These are phyloP conservation scores for Fusarium compactum DNA, from an alignment of 2,329 filamentous ascomycete genomes.

Conservation along the genomic window DNA sequence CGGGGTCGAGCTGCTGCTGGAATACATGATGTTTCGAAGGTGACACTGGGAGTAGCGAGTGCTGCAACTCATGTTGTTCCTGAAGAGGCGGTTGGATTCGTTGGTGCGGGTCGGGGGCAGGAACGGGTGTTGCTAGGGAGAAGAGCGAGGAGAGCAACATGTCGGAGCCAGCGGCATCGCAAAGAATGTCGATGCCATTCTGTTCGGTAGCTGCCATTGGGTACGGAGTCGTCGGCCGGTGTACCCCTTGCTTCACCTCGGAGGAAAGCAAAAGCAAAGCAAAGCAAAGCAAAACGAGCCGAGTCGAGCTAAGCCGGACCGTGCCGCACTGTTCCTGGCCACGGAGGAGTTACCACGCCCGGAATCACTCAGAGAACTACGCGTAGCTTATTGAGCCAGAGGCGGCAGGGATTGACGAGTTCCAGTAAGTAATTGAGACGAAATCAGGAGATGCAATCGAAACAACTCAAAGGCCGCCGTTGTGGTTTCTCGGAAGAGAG, in stretches of 20 bases:
- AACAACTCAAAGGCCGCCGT: conserved; percentile 28
- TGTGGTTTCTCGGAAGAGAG: conserved; percentile 35
- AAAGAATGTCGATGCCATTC: conserved; percentile 48
- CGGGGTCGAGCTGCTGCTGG: conserved; percentile 37
- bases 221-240: conserved; percentile 2
- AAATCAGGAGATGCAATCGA: conserved; percentile 27
- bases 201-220: conserved; percentile 44
- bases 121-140: conserved; percentile 40
- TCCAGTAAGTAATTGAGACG: not conserved
- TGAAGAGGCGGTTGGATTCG: conserved; percentile 26
- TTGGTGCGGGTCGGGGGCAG: conserved; percentile 37
- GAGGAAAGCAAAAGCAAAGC: not conserved
- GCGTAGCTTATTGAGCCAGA: conserved; percentile 14
- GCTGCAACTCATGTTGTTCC: conserved; percentile 35
- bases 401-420: conserved; percentile 6
- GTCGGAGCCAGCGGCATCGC: conserved; percentile 47
- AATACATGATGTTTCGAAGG: conserved; percentile 34
- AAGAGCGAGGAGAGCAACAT: conserved; percentile 47
- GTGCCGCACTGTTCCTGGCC: conserved; percentile 20
- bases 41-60: conserved; percentile 28
- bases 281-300: not conserved
- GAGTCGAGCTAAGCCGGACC: conserved; percentile 16
- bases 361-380: not conserved
- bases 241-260: conserved; percentile 18
- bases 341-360: not conserved